phyloP scores from a whole-genome alignment of 2,329 filamentous ascomycete genomes.

The Trichophyton schoenleinii region DNA sequence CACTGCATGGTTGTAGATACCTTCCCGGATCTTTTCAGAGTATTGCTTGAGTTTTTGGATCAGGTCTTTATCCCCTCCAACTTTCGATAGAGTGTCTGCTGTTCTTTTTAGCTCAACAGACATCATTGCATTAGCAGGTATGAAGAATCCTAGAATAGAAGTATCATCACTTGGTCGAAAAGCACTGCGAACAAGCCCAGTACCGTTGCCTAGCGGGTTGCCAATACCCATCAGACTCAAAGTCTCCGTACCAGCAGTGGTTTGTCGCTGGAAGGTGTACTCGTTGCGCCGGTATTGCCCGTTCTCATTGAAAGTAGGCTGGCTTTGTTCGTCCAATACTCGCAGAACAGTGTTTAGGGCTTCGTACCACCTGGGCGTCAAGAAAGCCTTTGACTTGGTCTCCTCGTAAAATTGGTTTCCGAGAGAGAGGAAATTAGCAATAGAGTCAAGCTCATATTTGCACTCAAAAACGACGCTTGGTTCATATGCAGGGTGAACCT shows the following conservation, averaged over 20 bases:
- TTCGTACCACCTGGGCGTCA: slow-evolving; percentile 64
- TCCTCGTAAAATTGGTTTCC: slow-evolving; percentile 75
- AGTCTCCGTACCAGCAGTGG: slow-evolving; percentile 77
- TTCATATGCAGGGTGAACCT: slow-evolving; percentile 77
- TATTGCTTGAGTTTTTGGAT: slow-evolving; percentile 41
- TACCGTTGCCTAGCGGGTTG: slow-evolving; percentile 78
- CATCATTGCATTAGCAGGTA: slow-evolving; percentile 94
- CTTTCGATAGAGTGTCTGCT: slow-evolving; percentile 53
- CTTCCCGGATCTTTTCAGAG: slow-evolving; percentile 55
- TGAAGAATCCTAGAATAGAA: slow-evolving; percentile 85
- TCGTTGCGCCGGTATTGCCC: slow-evolving; percentile 56
- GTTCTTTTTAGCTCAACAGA: slow-evolving; percentile 71
- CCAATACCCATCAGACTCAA: slow-evolving; percentile 69
- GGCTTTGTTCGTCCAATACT: slow-evolving; percentile 66
- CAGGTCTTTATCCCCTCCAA: slow-evolving; percentile 41
- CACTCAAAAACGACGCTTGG: slow-evolving; percentile 83
- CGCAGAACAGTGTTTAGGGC: slow-evolving; percentile 63
- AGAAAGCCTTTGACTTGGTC: slow-evolving; percentile 64
- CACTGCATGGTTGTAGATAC: slow-evolving; percentile 74
- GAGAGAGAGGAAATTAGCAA: slow-evolving; percentile 80
- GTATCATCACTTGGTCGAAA: slow-evolving; percentile 94
- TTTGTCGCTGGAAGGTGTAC: slow-evolving; percentile 78
- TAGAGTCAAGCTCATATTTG: slow-evolving; percentile 95
- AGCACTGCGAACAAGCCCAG: slow-evolving; percentile 75
- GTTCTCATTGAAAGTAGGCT: slow-evolving; percentile 64